phyloP scores from a whole-genome alignment of 108 stramenopile species.

The Aureococcus anophagefferens region DNA sequence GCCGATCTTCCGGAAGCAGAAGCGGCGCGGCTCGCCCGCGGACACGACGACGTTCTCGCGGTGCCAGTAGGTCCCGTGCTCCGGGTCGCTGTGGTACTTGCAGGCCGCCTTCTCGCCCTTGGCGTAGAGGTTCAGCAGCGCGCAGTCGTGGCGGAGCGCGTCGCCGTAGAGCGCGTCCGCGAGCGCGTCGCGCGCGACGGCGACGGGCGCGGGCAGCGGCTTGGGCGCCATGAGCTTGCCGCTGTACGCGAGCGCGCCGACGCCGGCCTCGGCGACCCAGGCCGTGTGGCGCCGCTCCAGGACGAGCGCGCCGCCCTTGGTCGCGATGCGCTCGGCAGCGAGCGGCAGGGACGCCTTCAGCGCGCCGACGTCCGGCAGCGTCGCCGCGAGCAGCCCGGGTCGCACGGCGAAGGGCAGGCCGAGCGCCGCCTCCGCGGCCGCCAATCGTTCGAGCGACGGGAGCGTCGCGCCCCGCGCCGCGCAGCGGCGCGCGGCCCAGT shows the following conservation, averaged over 20 bases:
- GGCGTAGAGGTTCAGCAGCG: not conserved
- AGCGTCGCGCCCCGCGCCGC: no score
- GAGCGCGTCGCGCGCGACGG: no score
- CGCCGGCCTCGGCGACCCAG: constrained; percentile 54
- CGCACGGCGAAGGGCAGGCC: no score
- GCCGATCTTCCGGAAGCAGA: constrained; percentile 37
- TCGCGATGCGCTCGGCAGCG: not conserved
- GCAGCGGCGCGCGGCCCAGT: no score
- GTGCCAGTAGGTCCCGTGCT: constrained; percentile 49
- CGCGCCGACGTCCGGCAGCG: no score
- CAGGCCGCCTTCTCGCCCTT: not conserved
- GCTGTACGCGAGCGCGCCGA: constrained; percentile 59
- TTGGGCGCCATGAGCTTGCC: constrained; percentile 58
- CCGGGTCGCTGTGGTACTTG: constrained; percentile 48
- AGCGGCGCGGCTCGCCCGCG: constrained; percentile 40
- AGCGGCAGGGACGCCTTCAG: not conserved
- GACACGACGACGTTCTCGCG: constrained; percentile 49
- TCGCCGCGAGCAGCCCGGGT: no score
- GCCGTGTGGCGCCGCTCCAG: constrained; percentile 58
- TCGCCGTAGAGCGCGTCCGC: not conserved
- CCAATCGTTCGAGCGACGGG: no score
- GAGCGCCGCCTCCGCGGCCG: no score
- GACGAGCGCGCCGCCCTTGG: constrained; percentile 11
- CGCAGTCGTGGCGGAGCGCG: not conserved
- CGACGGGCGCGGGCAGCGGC: constrained; percentile 37